Evolutionary conservation across 768 basidiomycete species (phyloP), one percentile per base, ranked within the genome.

Genomic region (Panellus pusillus): DNA sequence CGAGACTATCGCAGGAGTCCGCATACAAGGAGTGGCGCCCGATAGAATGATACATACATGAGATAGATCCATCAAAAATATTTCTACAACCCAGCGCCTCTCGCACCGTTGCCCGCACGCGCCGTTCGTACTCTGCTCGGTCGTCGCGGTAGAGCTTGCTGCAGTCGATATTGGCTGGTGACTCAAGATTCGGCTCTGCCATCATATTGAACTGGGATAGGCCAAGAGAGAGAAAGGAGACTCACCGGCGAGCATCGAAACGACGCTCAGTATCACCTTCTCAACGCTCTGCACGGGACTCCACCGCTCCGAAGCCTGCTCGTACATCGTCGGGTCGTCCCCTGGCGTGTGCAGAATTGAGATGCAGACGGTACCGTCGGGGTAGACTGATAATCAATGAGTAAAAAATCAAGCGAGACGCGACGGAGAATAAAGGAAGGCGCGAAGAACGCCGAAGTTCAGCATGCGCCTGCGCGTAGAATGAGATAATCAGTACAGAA

Each of bases 241-340:
- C 82, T 60, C 60, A 91, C 93, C 91, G 58, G 97, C 95, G 12
- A 99, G 79, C 94, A 99, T 98, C 38, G 91, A 94, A 62, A 99
- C 86, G 19, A 99, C 96, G 62, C 93, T 95, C 9, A 98, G 78
- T 49, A 98, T 81, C 60, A 97, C 96, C 72, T 97, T 98, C 74
- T 98, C 91, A 14, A 99, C 91, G 64, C 91, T 93, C 72, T 98
- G 96, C 0, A 98, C 96, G n/a, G 97, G 97, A 53, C 90, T 93
- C 97, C 97, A 99, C 36, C 97, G 82, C 66, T 99, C 97, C 17
- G 90, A 93, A 0, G 94, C 93, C 61, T 89, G 84, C 68, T 99
- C 96, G 69, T 98, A 98, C 79, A 91, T 89, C 54, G 86, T 89
- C 15, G 91, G 91, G 61, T 93, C 90, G 65, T 93, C 91, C 9